These are phyloP conservation scores for rapeseed (Brassica napus) DNA, from an alignment of 345 rosid species.

Conservation along the genomic window Da-Ae NC_063443.1:14862501-14863000, in stretches of 20 bases:
- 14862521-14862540: background rate
- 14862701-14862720: no score
- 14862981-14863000: background rate
- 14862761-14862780: background rate
- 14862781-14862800: background rate
- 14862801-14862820: background rate
- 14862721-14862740: background rate
- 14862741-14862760: background rate
- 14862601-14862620: background rate
- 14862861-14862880: background rate
- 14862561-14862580: background rate
- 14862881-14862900: background rate
- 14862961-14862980: background rate
- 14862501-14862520: slow-evolving; percentile 6
- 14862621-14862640: background rate
- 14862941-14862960: background rate
- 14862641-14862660: background rate
- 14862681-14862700: background rate
- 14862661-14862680: background rate
- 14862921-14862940: background rate
- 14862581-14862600: background rate
- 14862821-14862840: slow-evolving; percentile 19
- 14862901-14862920: background rate
- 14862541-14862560: background rate
- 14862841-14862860: slow-evolving; percentile 1